phyloP scores from a whole-genome alignment of 2,329 filamentous ascomycete species.

The Diaporthe eres region DNA sequence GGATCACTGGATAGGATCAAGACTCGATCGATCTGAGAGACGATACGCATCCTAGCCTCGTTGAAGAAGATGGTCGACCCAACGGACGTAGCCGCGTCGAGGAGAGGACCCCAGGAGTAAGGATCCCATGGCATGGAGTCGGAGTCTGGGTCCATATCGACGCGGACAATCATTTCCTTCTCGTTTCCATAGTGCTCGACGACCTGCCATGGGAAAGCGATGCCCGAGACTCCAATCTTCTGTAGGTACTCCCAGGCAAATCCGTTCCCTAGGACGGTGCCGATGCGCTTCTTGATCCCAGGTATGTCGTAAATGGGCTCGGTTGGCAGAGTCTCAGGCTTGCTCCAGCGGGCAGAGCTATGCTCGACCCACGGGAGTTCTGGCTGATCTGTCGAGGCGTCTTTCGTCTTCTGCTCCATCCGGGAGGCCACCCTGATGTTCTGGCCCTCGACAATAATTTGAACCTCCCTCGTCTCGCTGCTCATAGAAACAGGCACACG shows the following conservation, averaged over 20 bases:
- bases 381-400: neutral
- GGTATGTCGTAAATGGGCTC: neutral
- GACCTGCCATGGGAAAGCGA: neutral
- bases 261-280: neutral
- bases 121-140: neutral
- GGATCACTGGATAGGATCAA: neutral
- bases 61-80: slow-evolving; percentile 10
- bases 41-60: neutral
- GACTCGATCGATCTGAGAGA: neutral
- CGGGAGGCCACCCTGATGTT: neutral
- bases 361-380: neutral
- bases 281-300: neutral
- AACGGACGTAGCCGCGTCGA: neutral
- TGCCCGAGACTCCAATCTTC: slow-evolving; percentile 3
- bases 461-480: neutral
- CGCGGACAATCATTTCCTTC: neutral
- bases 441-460: neutral
- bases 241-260: slow-evolving; percentile 6
- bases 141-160: neutral
- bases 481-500: neutral
- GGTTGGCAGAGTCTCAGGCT: neutral
- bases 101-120: neutral
- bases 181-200: neutral
- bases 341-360: neutral
- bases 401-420: neutral